phyloP scores from a whole-genome alignment of 169 alveolate species.

The Plasmodium ovale region DNA sequence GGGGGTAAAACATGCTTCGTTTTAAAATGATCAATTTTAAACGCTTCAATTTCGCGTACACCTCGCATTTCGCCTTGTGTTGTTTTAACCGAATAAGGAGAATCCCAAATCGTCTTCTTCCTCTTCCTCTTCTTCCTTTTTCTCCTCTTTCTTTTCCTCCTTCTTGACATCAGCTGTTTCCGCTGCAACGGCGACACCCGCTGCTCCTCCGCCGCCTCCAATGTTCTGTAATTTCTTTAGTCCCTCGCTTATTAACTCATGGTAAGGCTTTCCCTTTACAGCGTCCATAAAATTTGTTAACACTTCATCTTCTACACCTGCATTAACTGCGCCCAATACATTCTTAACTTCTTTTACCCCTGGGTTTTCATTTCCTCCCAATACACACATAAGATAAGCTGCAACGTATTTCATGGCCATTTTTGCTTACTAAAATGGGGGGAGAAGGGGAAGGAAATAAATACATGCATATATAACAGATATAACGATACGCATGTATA shows the following conservation, averaged over 20 bases:
- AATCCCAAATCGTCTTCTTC: conserved; percentile 89
- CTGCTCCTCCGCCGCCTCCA: conserved; percentile 83
- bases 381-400: conserved; percentile 84
- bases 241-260: conserved; percentile 85
- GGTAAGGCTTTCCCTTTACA: conserved; percentile 81
- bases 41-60: not conserved
- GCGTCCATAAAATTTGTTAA: conserved; percentile 78
- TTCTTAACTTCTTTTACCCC: conserved; percentile 80
- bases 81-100: conserved; percentile 84
- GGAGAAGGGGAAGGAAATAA: not conserved
- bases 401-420: conserved; percentile 88
- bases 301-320: conserved; percentile 84
- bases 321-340: conserved; percentile 83
- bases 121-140: conserved; percentile 85
- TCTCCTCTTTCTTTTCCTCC: conserved; percentile 78
- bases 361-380: conserved; percentile 86
- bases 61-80: not conserved
- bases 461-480: not conserved
- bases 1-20: not conserved
- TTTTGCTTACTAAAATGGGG: conserved; percentile 17
- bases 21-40: not conserved
- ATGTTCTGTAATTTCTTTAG: conserved; percentile 81
- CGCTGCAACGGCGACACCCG: conserved; percentile 80
- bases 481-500: not conserved
- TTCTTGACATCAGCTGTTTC: conserved; percentile 79